These are phyloP conservation scores for Eucalyptus cloeziana DNA, from an alignment of 345 rosid species.

Conservation along the genomic window DNA sequence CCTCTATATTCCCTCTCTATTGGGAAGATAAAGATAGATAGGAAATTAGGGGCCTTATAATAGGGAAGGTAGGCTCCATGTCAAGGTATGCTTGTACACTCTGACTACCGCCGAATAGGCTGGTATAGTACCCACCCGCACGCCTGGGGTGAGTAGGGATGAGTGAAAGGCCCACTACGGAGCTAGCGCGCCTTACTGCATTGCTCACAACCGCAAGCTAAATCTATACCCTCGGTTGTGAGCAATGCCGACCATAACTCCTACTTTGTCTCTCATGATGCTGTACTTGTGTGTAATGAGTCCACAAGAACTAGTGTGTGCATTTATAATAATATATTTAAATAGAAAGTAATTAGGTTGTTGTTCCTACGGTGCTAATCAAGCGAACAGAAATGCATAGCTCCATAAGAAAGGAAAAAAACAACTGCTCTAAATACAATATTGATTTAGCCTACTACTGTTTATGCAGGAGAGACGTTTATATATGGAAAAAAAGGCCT, in stretches of 20 bases:
- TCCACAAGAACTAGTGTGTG: neutral
- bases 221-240: too few relatives aligned
- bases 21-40: too few relatives aligned
- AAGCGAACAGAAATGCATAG: neutral
- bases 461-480: conserved; percentile 14
- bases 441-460: neutral
- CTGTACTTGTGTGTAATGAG: neutral
- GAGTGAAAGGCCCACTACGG: too few relatives aligned
- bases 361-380: neutral
- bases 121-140: too few relatives aligned
- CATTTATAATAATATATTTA: neutral
- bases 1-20: too few relatives aligned
- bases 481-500: conserved; percentile 4
- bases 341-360: neutral
- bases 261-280: neutral
- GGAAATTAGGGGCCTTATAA: too few relatives aligned
- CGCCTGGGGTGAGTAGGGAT: too few relatives aligned
- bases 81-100: too few relatives aligned
- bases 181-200: too few relatives aligned
- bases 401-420: neutral
- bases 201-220: too few relatives aligned
- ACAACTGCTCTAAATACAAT: neutral
- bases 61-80: too few relatives aligned
- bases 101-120: too few relatives aligned
- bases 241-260: neutral